Evolutionary conservation across 1,284 basidiomycete genomes (phyloP), one percentile per base, ranked within the genome.

Genomic region (Pyrrhoderma noxium): DNA sequence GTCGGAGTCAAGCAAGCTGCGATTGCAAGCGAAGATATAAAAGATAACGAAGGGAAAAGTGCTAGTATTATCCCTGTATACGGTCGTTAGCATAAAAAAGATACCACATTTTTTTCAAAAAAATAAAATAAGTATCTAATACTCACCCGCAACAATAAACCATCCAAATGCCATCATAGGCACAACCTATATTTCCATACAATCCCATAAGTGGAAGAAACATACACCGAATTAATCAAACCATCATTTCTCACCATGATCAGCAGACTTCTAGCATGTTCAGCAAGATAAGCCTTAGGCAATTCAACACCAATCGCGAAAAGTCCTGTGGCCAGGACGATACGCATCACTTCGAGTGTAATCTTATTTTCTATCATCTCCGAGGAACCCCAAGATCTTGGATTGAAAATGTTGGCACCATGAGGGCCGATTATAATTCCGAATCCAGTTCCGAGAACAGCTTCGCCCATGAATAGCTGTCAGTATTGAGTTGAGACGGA

Each of bases 1-100:
- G 93, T 97, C 0, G 94, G 94, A 0, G 93, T 96, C 22, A 96
- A 75, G 58, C 89, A 93, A 0, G 94, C 90, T 2, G 93, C 87
- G 49, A 97, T 82, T 38, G 84, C 87, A 9, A 96, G 76, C n/a
- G 82, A 78, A 0, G 88, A 86, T 9, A 90, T 70, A 61, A 80
- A 86, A 50, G 73, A 72, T 44, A 93, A 69, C 0, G 67, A 67
- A 0, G 88, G 87, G 57, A 94, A 85, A 13, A 94, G 64, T 1
- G 64, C 75, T 59, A 74, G 77, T 43, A 93, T 75, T 45, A 90
- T 63, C 0, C 66, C 79, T 79, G 58, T 45, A 11, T 48, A 41
- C 7, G 5, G 35, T n/a, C 1, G n/a, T 40, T 22, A 40, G 38
- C 14, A 7, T 18, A 5, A 22, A 7, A 5, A 22, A 40, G n/a